Conservation (phyloP, 495 filamentous ascomycete species). For the Neurospora pannonica region DNA sequence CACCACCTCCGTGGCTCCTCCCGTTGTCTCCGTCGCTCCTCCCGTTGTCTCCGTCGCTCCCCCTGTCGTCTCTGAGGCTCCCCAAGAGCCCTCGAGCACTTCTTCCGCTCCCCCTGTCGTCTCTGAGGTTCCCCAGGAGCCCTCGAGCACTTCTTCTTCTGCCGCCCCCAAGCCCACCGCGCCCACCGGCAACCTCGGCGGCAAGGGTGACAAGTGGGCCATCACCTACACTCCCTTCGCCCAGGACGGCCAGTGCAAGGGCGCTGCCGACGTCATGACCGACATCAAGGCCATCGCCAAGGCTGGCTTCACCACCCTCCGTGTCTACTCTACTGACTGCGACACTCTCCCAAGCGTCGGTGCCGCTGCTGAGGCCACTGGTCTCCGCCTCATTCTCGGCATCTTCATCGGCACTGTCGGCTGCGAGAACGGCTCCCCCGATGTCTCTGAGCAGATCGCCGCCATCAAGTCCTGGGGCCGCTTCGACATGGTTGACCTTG, state of each 20-base stretch:
- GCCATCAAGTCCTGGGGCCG: constrained; percentile 63
- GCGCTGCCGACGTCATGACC: constrained; percentile 41
- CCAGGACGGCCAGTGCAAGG: constrained; percentile 56
- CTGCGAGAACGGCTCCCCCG: constrained; percentile 38
- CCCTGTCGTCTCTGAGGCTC: neutral
- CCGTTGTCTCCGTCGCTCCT: constrained; percentile 4
- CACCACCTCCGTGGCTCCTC: constrained; percentile 8
- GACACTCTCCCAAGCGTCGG: constrained; percentile 66
- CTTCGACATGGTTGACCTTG: constrained; percentile 66
- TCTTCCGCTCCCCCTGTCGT: constrained; percentile 4
- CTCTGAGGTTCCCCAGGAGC: constrained; percentile 5
- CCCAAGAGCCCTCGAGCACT: constrained; percentile 12
- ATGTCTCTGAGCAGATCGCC: constrained; percentile 55
- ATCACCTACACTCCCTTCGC: constrained; percentile 90
- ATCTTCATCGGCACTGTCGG: constrained; percentile 66
- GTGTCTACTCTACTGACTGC: constrained; percentile 92
- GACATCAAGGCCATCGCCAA: constrained; percentile 61
- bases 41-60: neutral
- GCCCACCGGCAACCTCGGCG: constrained; percentile 24
- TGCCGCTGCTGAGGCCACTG: constrained; percentile 46
- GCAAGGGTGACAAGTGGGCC: constrained; percentile 59
- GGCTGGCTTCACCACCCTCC: constrained; percentile 72
- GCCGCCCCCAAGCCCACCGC: constrained; percentile 12
- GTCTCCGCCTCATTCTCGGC: constrained; percentile 73
- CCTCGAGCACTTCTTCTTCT: constrained; percentile 14